A percentile compares a stretch with the other conserved stretches of the same genome.
phyloP scores from a whole-genome alignment of 768 basidiomycete species.

The Suillus cothurnatus region DNA sequence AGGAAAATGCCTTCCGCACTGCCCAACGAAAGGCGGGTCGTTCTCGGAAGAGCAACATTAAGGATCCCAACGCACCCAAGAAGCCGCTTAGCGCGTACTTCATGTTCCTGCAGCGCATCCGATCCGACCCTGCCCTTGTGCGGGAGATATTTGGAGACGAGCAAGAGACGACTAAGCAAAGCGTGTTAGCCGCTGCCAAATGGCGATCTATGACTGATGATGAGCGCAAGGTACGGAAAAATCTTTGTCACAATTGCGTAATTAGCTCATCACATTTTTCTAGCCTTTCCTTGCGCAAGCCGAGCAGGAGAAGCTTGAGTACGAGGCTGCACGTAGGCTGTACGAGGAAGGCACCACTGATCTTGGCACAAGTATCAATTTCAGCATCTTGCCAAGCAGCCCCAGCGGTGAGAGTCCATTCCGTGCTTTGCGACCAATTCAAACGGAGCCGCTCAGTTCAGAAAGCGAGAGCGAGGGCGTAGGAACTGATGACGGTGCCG shows the following conservation, averaged over 20 bases:
- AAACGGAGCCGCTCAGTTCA: slow-evolving; percentile 61
- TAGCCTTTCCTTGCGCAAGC: slow-evolving; percentile 93
- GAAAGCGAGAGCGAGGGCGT: slow-evolving; percentile 74
- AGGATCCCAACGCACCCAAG: slow-evolving; percentile 96
- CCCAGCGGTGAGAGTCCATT: slow-evolving; percentile 48
- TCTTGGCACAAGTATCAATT: slow-evolving; percentile 75
- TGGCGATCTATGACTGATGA: slow-evolving; percentile 94
- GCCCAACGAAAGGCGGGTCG: slow-evolving; percentile 93
- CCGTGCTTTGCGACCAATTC: slow-evolving; percentile 46
- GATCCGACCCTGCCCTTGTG: slow-evolving; percentile 76
- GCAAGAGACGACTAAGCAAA: slow-evolving; percentile 93
- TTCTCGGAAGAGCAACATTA: slow-evolving; percentile 91
- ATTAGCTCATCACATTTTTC: slow-evolving; percentile 18
- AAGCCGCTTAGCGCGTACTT: slow-evolving; percentile 95
- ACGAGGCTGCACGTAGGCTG: slow-evolving; percentile 80
- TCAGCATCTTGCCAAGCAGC: slow-evolving; percentile 75
- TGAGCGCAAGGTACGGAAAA: slow-evolving; percentile 76
- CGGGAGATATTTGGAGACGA: slow-evolving; percentile 85
- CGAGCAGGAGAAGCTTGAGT: slow-evolving; percentile 94
- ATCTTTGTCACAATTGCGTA: slow-evolving; percentile 6
- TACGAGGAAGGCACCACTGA: slow-evolving; percentile 84
- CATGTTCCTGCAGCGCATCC: slow-evolving; percentile 90
- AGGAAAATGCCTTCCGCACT: slow-evolving; percentile 88
- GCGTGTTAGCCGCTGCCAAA: slow-evolving; percentile 87
- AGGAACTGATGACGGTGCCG: slow-evolving; percentile 49